phyloP scores from a whole-genome alignment of 2,329 filamentous ascomycete genomes.

The Xylaria hypoxylon region DNA sequence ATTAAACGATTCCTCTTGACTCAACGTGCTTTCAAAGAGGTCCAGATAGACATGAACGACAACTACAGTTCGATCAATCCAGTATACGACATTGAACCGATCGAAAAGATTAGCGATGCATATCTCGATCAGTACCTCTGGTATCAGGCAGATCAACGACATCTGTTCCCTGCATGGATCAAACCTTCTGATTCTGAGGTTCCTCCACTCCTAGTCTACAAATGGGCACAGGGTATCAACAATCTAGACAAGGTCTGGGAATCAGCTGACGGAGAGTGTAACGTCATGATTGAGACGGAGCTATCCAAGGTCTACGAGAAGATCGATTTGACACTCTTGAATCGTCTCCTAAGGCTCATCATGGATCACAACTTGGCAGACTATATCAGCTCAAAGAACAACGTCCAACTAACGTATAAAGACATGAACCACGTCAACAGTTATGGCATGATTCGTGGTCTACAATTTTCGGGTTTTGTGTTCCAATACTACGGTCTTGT shows the following conservation, averaged over 20 bases:
- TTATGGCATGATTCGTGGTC: conserved; percentile 96
- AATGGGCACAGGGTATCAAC: conserved; percentile 99
- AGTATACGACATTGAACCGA: conserved; percentile 98
- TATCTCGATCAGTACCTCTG: conserved; percentile 98
- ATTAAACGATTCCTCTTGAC: conserved; percentile 98
- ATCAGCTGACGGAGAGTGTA: conserved; percentile 92
- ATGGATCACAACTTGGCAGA: conserved; percentile 99
- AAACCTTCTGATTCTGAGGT: conserved; percentile 99
- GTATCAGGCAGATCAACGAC: conserved; percentile 98
- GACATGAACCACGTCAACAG: conserved; percentile 99
- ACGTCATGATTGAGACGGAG: conserved; percentile 98
- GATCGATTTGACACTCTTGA: conserved; percentile 95
- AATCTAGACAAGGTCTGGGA: conserved; percentile 97
- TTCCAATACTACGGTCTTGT: conserved; percentile 99
- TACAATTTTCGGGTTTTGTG: conserved; percentile 98
- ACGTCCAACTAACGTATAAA: conserved; percentile 98
- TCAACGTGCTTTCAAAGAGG: conserved; percentile 98
- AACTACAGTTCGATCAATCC: conserved; percentile 99
- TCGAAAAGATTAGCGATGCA: conserved; percentile 99
- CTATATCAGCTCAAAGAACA: conserved; percentile 99
- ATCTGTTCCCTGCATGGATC: conserved; percentile 98
- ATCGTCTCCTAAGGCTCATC: conserved; percentile 90
- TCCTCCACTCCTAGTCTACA: conserved; percentile 92
- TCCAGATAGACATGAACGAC: conserved; percentile 99
- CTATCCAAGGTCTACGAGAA: conserved; percentile 99